These are phyloP conservation scores for Alternaria postmessia DNA, from an alignment of 2,329 filamentous ascomycete genomes.

Conservation along the genomic window DNA sequence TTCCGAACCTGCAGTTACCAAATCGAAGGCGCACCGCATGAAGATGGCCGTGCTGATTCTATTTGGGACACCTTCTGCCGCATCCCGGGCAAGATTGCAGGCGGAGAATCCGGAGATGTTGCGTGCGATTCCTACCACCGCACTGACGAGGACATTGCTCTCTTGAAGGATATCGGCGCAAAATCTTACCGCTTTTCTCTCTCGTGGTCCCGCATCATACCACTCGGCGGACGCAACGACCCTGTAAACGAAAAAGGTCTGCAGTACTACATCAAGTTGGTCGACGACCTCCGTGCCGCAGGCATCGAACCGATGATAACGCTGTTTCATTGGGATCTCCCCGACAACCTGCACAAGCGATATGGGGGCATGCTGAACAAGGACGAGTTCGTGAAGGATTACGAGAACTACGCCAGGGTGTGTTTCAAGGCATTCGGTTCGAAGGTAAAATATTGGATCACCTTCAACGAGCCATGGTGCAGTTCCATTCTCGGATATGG, in stretches of 20 bases:
- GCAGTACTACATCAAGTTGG: conserved; percentile 79
- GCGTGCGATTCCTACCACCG: conserved; percentile 90
- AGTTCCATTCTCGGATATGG: conserved; percentile 82
- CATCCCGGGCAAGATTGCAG: conserved; percentile 82
- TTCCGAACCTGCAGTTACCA: conserved; percentile 72
- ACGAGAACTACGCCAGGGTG: conserved; percentile 77
- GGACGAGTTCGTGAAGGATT: conserved; percentile 83
- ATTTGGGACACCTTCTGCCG: conserved; percentile 93
- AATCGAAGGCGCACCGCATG: conserved; percentile 78
- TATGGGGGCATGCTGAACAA: conserved; percentile 85
- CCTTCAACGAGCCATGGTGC: conserved; percentile 91
- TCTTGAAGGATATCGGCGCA: conserved; percentile 77
- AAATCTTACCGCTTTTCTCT: conserved; percentile 84
- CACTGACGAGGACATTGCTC: conserved; percentile 76
- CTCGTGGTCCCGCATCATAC: conserved; percentile 84
- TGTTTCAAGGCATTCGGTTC: conserved; percentile 76
- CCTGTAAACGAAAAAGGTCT: conserved; percentile 81
- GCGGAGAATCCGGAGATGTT: conserved; percentile 75
- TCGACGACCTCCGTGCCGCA: conserved; percentile 77
- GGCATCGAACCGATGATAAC: conserved; percentile 84
- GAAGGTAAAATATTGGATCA: conserved; percentile 87
- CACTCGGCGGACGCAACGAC: conserved; percentile 82
- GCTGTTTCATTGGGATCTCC: conserved; percentile 88
- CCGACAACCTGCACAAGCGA: conserved; percentile 77
- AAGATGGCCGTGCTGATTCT: conserved; percentile 80